These are phyloP conservation scores for Xylaria hypoxylon DNA, from an alignment of 2,329 filamentous ascomycete species.

Conservation along the genomic window DNA sequence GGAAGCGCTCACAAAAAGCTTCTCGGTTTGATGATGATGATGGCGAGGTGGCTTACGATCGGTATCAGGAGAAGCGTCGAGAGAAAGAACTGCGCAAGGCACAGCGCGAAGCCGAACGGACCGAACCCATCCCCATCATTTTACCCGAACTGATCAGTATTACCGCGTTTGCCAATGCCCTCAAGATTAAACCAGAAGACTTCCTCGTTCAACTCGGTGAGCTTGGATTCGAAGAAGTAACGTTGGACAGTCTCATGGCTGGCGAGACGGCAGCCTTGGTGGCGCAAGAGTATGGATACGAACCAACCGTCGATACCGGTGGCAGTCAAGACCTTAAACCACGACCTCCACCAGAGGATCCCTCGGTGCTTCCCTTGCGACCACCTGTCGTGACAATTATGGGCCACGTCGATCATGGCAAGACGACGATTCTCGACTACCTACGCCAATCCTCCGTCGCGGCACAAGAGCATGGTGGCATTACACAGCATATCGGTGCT, in stretches of 20 bases:
- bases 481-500: constrained; percentile 98
- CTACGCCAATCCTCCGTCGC: constrained; percentile 92
- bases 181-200: constrained; percentile 75
- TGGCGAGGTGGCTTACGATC: constrained; percentile 50
- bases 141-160: constrained; percentile 94
- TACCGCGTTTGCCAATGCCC: constrained; percentile 79
- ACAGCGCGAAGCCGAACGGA: constrained; percentile 52
- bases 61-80: constrained; percentile 57
- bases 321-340: constrained; percentile 77
- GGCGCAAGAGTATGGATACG: constrained; percentile 91
- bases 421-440: constrained; percentile 95
- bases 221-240: constrained; percentile 89
- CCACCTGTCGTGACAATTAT: constrained; percentile 98
- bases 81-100: constrained; percentile 56
- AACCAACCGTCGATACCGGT: constrained; percentile 78
- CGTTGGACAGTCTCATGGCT: constrained; percentile 86
- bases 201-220: constrained; percentile 83
- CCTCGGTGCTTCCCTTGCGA: constrained; percentile 74
- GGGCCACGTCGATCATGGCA: constrained; percentile 98
- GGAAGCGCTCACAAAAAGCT: constrained; percentile 34
- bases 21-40: constrained; percentile 39
- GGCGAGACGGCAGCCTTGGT: constrained; percentile 91
- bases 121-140: constrained; percentile 70
- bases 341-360: constrained; percentile 75
- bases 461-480: constrained; percentile 92